A percentile compares a stretch with the other conserved stretches of the same genome.
Evolutionary conservation across 306 rosid species (phyloP).

Genomic region (Astragalus membranaceus): DNA sequence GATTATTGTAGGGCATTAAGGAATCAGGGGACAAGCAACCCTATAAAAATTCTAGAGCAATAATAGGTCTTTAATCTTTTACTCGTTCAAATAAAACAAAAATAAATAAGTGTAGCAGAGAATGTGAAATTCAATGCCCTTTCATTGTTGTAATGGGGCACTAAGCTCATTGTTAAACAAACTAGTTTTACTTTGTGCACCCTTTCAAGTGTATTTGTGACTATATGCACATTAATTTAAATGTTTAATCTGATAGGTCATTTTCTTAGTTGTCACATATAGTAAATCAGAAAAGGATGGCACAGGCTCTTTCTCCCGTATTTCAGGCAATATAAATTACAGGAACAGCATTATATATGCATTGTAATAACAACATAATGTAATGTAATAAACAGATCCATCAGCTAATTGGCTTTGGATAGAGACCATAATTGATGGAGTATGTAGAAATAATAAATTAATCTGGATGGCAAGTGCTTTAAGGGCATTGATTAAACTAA

Average conservation of each 20-base stretch:
- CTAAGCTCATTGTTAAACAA: not conserved
- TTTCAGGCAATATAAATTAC: slow-evolving; percentile 23
- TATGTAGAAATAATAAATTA: too few species aligned
- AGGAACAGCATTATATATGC: not conserved
- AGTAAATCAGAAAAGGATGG: slow-evolving; percentile 30
- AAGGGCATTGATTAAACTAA: too few species aligned
- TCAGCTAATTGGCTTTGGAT: too few species aligned
- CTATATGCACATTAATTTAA: slow-evolving; percentile 9
- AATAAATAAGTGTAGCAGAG: not conserved
- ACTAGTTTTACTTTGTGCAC: not conserved
- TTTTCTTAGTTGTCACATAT: slow-evolving; percentile 23
- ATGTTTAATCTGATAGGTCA: slow-evolving; percentile 18
- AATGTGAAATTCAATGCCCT: slow-evolving; percentile 20
- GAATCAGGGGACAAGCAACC: slow-evolving; percentile 23
- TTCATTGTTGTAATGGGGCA: slow-evolving; percentile 10
- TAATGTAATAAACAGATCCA: too few species aligned
- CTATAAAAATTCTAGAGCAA: slow-evolving; percentile 11
- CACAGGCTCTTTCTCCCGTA: slow-evolving; percentile 21
- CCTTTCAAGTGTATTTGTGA: slow-evolving; percentile 14
- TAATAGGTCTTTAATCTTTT: not conserved
- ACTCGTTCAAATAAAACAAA: too few species aligned
- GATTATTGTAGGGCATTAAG: slow-evolving; percentile 16
- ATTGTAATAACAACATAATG: too few species aligned
- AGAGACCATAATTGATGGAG: too few species aligned
- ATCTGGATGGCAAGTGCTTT: too few species aligned